Evolutionary conservation across 176 grass and related monocot genomes (phyloP).

Genomic region (Aegilops umbellulata): DNA sequence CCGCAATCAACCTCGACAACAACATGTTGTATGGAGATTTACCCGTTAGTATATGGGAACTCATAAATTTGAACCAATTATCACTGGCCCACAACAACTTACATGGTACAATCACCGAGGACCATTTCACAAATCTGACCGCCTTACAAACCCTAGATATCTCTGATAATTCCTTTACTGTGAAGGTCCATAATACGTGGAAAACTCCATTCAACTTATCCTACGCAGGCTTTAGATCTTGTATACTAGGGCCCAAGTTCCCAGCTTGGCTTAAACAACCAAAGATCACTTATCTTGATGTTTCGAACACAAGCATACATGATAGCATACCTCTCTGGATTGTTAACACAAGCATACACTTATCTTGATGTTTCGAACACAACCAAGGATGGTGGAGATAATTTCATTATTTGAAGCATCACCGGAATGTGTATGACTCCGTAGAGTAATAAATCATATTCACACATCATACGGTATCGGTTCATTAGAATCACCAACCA

Average conservation of each 20-base stretch:
- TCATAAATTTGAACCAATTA: neutral
- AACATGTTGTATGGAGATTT: constrained; percentile 20
- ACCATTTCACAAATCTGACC: constrained; percentile 8
- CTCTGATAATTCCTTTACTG: neutral
- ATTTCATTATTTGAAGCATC: too few relatives aligned
- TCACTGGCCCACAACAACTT: neutral
- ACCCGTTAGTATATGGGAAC: neutral
- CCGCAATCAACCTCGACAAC: neutral
- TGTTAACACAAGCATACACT: too few relatives aligned
- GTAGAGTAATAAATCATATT: too few relatives aligned
- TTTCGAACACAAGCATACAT: too few relatives aligned
- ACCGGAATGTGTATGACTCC: too few relatives aligned
- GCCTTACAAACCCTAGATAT: neutral
- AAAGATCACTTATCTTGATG: too few relatives aligned
- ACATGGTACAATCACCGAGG: too few relatives aligned
- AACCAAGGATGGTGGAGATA: too few relatives aligned
- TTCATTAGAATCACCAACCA: too few relatives aligned
- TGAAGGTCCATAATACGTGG: neutral
- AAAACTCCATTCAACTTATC: neutral
- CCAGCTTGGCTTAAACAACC: neutral
- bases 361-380: too few relatives aligned
- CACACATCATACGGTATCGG: too few relatives aligned
- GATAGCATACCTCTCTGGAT: neutral
- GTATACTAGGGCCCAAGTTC: neutral
- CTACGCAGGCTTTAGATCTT: neutral